These are phyloP conservation scores for Oidium heveae DNA, from an alignment of 2,329 filamentous ascomycete species.

Conservation along the genomic window DNA sequence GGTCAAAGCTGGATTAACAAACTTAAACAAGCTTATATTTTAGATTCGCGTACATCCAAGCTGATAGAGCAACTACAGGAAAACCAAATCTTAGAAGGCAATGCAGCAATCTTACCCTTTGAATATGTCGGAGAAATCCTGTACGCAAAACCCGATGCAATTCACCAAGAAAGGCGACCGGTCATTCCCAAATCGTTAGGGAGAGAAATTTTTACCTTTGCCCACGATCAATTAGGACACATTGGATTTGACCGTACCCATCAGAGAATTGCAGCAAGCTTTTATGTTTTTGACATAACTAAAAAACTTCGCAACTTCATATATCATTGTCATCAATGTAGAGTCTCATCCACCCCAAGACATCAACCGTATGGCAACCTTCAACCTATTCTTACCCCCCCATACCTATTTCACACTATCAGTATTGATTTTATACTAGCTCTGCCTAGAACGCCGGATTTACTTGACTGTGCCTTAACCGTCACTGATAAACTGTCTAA, in stretches of 20 bases:
- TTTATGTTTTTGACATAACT: neutral
- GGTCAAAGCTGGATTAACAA: too few relatives aligned
- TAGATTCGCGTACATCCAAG: too few relatives aligned
- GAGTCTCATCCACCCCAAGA: neutral
- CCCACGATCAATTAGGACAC: neutral
- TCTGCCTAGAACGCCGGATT: neutral
- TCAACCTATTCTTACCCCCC: neutral
- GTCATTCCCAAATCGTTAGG: neutral
- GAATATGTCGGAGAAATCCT: too few relatives aligned
- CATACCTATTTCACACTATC: neutral
- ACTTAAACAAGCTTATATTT: too few relatives aligned
- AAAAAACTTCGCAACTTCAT: neutral
- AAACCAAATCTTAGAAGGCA: too few relatives aligned
- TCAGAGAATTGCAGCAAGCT: neutral
- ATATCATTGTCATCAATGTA: neutral
- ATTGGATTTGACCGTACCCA: neutral
- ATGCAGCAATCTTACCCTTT: too few relatives aligned
- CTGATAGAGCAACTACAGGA: too few relatives aligned
- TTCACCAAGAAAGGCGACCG: neutral
- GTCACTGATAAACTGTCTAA: neutral
- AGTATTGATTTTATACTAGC: neutral
- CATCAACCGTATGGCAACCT: neutral
- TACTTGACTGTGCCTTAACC: neutral
- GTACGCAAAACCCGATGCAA: too few relatives aligned
- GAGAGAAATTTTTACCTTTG: neutral